Evolutionary conservation across 2,329 filamentous ascomycete species (phyloP).

Genomic region (Westerdykella sp.): DNA sequence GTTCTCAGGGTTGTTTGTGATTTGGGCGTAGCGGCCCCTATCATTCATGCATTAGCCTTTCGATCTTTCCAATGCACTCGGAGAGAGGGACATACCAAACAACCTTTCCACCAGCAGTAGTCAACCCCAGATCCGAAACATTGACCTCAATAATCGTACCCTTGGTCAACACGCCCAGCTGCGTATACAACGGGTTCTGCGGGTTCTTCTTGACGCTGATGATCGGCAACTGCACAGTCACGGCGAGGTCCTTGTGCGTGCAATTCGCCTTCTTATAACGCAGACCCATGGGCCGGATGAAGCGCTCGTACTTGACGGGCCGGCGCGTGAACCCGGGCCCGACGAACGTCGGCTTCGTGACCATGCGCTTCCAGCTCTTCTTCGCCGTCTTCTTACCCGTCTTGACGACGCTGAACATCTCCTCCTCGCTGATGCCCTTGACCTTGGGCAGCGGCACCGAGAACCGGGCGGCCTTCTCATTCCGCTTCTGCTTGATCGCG

Average conservation of each 20-base stretch:
- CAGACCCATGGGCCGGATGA: slow-evolving; percentile 25
- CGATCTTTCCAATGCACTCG: neutral
- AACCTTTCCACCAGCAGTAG: slow-evolving; percentile 81
- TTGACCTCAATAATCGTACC: slow-evolving; percentile 81
- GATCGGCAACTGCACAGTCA: slow-evolving; percentile 72
- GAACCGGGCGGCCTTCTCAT: slow-evolving; percentile 87
- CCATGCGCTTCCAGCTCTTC: slow-evolving; percentile 71
- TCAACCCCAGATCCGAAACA: slow-evolving; percentile 82
- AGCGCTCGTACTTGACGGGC: slow-evolving; percentile 65
- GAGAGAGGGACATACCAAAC: slow-evolving; percentile 20
- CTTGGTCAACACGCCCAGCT: slow-evolving; percentile 82
- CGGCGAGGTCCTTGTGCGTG: slow-evolving; percentile 65
- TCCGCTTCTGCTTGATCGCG: slow-evolving; percentile 91
- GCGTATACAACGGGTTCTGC: slow-evolving; percentile 82
- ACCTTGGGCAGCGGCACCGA: slow-evolving; percentile 90
- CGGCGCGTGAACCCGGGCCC: slow-evolving; percentile 82
- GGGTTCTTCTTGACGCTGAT: slow-evolving; percentile 74
- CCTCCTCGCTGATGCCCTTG: slow-evolving; percentile 85
- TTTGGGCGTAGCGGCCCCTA: slow-evolving; percentile 2
- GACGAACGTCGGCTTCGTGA: slow-evolving; percentile 83
- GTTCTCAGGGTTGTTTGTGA: slow-evolving; percentile 37
- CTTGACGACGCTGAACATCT: slow-evolving; percentile 96
- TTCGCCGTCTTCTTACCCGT: slow-evolving; percentile 82
- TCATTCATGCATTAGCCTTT: no score
- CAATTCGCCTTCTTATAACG: slow-evolving; percentile 54